These are phyloP conservation scores for Xylaria hypoxylon DNA, from an alignment of 2,329 filamentous ascomycete genomes.

Conservation along the genomic window DNA sequence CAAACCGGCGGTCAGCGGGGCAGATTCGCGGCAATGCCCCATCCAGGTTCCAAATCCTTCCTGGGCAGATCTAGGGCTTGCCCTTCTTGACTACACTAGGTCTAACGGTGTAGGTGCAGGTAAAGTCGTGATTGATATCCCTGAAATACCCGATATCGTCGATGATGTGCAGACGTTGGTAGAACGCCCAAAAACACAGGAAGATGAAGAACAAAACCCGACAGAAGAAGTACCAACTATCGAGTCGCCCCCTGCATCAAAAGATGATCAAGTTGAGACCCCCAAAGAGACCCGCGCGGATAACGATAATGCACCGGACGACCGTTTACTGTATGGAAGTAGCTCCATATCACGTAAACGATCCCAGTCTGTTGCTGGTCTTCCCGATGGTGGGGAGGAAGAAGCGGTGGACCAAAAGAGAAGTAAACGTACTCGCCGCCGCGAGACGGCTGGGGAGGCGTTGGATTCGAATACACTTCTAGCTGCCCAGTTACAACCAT, in stretches of 20 bases:
- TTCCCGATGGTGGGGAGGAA: conserved; percentile 67
- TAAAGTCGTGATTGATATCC: conserved; percentile 53
- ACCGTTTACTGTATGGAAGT: conserved; percentile 52
- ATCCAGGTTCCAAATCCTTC: conserved; percentile 52
- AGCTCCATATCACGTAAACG: conserved; percentile 66
- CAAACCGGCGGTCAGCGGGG: conserved; percentile 35
- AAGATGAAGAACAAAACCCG: conserved; percentile 29
- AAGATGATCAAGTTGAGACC: conserved; percentile 55
- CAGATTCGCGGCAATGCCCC: conserved; percentile 39
- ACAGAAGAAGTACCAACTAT: conserved; percentile 21
- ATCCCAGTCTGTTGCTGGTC: conserved; percentile 71
- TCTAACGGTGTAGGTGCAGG: conserved; percentile 53
- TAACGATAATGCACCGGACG: conserved; percentile 48
- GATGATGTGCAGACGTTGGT: conserved; percentile 48
- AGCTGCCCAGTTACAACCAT: conserved; percentile 67
- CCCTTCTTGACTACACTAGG: conserved; percentile 53
- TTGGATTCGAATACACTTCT: conserved; percentile 64
- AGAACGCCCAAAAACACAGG: conserved; percentile 42
- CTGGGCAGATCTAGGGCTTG: conserved; percentile 59
- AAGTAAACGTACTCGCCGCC: conserved; percentile 73
- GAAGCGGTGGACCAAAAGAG: conserved; percentile 69
- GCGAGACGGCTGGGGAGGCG: conserved; percentile 66
- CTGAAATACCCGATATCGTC: conserved; percentile 50
- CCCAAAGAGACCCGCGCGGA: conserved; percentile 52
- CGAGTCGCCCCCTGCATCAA: conserved; percentile 39